Percentiles rank a stretch among this genome's conserved stretches.
These are phyloP conservation scores for Lolium rigidum DNA, from an alignment of 176 grass and related monocot genomes.

Conservation along the genomic window DNA sequence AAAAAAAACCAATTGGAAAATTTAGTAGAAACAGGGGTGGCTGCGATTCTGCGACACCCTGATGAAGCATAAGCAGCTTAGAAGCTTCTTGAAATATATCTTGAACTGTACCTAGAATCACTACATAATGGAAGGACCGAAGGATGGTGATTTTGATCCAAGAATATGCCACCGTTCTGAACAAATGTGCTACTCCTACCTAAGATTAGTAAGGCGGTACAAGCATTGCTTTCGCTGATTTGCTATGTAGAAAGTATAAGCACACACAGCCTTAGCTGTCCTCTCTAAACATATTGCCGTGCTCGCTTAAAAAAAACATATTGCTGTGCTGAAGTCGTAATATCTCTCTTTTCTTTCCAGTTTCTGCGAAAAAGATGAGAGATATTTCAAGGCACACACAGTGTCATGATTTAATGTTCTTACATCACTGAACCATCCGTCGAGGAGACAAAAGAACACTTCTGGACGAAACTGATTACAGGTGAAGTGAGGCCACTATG, in stretches of 20 bases:
- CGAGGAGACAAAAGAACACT: too few relatives aligned
- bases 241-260: background rate
- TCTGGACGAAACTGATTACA: too few relatives aligned
- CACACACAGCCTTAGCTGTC: background rate
- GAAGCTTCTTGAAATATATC: constrained; percentile 29
- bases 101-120: background rate
- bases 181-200: background rate
- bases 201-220: background rate
- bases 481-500: background rate
- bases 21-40: constrained; percentile 34
- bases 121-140: background rate
- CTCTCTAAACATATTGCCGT: background rate
- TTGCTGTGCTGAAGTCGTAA: background rate
- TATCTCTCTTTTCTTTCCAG: background rate
- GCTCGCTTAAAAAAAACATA: background rate
- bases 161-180: background rate
- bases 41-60: constrained; percentile 20
- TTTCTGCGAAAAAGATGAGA: background rate
- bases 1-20: constrained; percentile 41
- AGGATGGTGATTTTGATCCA: background rate
- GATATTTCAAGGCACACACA: too few relatives aligned
- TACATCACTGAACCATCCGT: too few relatives aligned
- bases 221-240: background rate
- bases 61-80: constrained; percentile 24
- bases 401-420: too few relatives aligned